Evolutionary conservation across 768 basidiomycete species (phyloP).

Genomic region (Pisolithus sp.): DNA sequence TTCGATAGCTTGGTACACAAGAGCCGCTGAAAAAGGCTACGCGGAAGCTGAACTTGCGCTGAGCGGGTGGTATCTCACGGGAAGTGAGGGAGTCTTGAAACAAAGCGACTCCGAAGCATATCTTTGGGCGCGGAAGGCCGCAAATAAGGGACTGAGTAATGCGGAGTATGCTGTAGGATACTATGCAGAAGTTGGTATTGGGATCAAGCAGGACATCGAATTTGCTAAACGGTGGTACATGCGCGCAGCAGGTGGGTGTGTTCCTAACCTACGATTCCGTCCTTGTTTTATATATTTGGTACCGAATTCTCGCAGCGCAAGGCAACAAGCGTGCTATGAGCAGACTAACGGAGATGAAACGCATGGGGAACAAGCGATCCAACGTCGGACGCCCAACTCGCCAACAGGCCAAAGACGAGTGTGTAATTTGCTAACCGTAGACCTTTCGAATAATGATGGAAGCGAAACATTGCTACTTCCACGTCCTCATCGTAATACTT

Average conservation of each 20-base stretch:
- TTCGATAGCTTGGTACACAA: conserved; percentile 98
- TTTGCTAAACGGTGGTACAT: conserved; percentile 99
- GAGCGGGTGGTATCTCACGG: conserved; percentile 98
- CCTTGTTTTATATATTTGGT: neutral
- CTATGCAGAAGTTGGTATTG: conserved; percentile 96
- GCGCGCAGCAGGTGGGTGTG: conserved; percentile 85
- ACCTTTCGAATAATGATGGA: neutral
- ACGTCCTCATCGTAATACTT: neutral
- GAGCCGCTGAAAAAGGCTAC: conserved; percentile 95
- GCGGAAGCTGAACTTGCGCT: conserved; percentile 91
- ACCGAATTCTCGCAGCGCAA: conserved; percentile 57
- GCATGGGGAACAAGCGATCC: conserved; percentile 71
- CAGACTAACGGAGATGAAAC: conserved; percentile 91
- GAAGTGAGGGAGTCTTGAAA: conserved; percentile 90
- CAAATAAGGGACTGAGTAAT: conserved; percentile 93
- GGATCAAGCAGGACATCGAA: conserved; percentile 92
- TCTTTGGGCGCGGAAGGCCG: conserved; percentile 92
- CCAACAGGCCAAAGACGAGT: conserved; percentile 91
- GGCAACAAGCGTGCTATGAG: conserved; percentile 98
- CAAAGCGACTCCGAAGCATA: conserved; percentile 99
- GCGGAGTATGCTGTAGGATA: conserved; percentile 99
- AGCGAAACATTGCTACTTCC: neutral
- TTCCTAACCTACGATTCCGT: neutral
- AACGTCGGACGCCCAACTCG: conserved; percentile 83
- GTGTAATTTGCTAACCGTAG: conserved; percentile 60